Evolutionary conservation across 306 rosid genomes (phyloP).

Genomic region (Citrullus colocynthis): DNA sequence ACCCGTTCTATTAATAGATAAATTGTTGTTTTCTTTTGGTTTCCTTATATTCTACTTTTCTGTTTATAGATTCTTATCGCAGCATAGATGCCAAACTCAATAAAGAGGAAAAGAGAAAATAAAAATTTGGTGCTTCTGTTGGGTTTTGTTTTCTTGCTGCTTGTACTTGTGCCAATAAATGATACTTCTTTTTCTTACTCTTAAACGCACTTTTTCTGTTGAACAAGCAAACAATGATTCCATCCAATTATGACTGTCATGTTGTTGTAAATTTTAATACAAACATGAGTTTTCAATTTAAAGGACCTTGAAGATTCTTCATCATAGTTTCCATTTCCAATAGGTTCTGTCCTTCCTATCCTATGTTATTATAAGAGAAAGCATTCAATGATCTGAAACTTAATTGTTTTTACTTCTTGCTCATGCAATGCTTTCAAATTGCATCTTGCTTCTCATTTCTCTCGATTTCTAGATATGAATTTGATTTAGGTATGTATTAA

Average conservation of each 20-base stretch:
- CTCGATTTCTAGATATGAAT: not conserved
- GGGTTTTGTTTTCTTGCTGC: not conserved
- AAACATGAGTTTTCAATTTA: not conserved
- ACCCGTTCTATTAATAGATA: not conserved
- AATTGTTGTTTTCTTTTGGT: not conserved
- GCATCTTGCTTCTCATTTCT: not conserved
- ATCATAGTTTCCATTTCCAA: not conserved
- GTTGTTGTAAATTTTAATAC: not conserved
- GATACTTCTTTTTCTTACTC: not conserved
- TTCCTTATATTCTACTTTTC: not conserved
- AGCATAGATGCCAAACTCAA: not conserved
- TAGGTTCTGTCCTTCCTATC: not conserved
- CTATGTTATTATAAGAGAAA: not conserved
- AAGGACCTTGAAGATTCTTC: conserved; percentile 2
- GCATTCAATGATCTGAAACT: not conserved
- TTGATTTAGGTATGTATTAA: not conserved
- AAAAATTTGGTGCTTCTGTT: not conserved
- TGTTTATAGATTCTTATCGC: not conserved
- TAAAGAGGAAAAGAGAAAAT: not conserved
- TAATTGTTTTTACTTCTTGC: not conserved
- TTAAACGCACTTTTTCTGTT: not conserved
- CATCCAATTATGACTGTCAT: not conserved
- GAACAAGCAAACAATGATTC: not conserved
- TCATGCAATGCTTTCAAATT: not conserved
- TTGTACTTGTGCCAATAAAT: not conserved